Percentiles rank a stretch among this genome's conserved stretches.
These are phyloP conservation scores for Waltergamsia citrina DNA, from an alignment of 2,329 filamentous ascomycete species.

Conservation along the genomic window DNA sequence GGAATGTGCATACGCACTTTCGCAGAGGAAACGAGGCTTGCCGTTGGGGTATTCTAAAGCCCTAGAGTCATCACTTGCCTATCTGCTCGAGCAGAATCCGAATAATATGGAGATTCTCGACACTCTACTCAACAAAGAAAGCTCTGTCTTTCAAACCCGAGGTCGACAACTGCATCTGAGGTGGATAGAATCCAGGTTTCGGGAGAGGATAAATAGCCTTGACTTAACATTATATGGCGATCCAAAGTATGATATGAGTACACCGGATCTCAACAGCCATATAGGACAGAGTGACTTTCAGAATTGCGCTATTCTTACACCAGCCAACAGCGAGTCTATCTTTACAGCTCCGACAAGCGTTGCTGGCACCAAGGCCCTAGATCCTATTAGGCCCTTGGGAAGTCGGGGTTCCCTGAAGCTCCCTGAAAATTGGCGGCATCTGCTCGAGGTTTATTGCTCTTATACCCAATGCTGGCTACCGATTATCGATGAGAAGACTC, in stretches of 20 bases:
- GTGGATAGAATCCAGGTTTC: slow-evolving; percentile 54
- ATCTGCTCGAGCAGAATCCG: slow-evolving; percentile 33
- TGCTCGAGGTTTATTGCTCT: slow-evolving; percentile 1
- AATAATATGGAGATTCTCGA: background rate
- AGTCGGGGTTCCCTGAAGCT: no score
- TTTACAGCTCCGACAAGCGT: no score
- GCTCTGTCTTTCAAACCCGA: background rate
- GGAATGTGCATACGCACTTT: slow-evolving; percentile 61
- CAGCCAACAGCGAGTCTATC: no score
- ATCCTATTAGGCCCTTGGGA: no score
- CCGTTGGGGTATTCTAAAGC: slow-evolving; percentile 71
- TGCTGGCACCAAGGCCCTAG: no score
- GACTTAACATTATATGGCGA: no score
- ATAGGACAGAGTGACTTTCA: no score
- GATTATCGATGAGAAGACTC: slow-evolving; percentile 13
- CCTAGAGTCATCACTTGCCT: slow-evolving; percentile 58
- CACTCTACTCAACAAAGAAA: background rate
- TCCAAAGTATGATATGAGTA: no score
- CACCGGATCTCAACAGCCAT: no score
- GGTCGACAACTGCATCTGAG: slow-evolving; percentile 35
- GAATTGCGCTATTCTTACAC: no score
- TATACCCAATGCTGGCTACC: slow-evolving; percentile 3
- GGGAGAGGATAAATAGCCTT: no score
- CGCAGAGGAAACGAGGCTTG: slow-evolving; percentile 67
- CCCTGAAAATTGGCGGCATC: slow-evolving; percentile 42